phyloP scores from a whole-genome alignment of 1,284 basidiomycete genomes.

The Ganoderma boninense region DNA sequence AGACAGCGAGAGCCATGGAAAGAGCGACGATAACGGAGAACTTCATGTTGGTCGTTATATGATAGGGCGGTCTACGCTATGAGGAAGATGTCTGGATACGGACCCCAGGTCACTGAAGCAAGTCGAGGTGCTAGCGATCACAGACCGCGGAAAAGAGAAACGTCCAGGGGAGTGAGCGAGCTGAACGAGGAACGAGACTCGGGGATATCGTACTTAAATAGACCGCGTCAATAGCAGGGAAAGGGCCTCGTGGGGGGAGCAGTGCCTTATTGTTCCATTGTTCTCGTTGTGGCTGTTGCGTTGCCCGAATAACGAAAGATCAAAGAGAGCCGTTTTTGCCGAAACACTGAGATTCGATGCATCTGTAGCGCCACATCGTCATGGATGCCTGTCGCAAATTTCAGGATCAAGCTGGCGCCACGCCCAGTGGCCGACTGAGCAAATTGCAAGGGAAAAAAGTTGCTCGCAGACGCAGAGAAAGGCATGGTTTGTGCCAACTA shows the following conservation, averaged over 20 bases:
- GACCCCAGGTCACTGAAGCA: constrained; percentile 34
- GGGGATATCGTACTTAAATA: neutral
- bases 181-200: constrained; percentile 12
- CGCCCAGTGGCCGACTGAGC: neutral
- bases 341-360: constrained; percentile 1
- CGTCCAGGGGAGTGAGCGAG: constrained; percentile 15
- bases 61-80: constrained; percentile 14
- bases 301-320: constrained; percentile 1
- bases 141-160: constrained; percentile 31
- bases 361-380: constrained; percentile 4
- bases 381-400: neutral
- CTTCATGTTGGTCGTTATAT: constrained; percentile 36
- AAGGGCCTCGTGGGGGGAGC: neutral
- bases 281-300: neutral
- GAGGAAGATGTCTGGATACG: constrained; percentile 17
- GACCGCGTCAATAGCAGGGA: no score
- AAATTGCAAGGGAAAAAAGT: neutral
- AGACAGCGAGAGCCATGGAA: constrained; percentile 46
- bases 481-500: neutral
- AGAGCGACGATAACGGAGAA: constrained; percentile 31
- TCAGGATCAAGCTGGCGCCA: neutral
- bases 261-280: constrained; percentile 1
- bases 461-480: neutral
- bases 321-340: neutral
- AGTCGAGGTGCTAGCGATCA: constrained; percentile 29